Base-by-base conservation (phyloP, 148 eudicot species). In the Rhododendron vialii region DNA sequence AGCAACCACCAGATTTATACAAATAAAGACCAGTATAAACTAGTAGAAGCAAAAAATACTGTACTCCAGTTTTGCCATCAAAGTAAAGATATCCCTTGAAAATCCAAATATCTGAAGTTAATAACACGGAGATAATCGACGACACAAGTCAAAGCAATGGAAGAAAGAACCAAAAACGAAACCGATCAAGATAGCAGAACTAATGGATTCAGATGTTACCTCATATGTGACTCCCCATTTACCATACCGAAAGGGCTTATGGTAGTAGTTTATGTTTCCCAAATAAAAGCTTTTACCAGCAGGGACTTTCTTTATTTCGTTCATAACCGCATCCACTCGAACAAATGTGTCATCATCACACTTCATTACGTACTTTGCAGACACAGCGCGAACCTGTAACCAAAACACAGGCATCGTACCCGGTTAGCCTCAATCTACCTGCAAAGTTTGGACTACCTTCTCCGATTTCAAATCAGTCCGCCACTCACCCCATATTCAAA, bases 221-320 rank as follows among this genome's bases (percentile, higher is more conserved):
- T 96, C 99, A 87, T 93, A 96, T n/a, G 99, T 95, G 82, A 96
- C 99, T 51, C 98, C 96, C 99, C 99, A 96, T 96, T 96, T 96
- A 74, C 99, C 99, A 87, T 89, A 83, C 82, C 99, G 98, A 63
- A 92, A 87, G 77, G 99, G 99, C 90, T 91, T 95, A 89, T 96
- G 98, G 88, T 93, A 91, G 91, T 91, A 95, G 88, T 96, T 96
- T 86, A 96, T 92, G 85, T 95, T 96, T 80, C 99, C 99, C 74
- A 96, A 87, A 89, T 96, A 96, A 88, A 96, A 89, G 89, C 96
- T 95, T 85, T 57, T 92, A 45, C 87, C 88, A 14, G 89, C 88
- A 24, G 94, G 89, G 47, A 95, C 87, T 84, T 87, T 92, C 61
- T 93, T 87, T 38, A 94, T 91, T 92, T 94, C 96, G 22, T 88